These are phyloP conservation scores for Trypanosoma congolense DNA, from an alignment of 208 protist genomes.

Conservation along the genomic window DNA sequence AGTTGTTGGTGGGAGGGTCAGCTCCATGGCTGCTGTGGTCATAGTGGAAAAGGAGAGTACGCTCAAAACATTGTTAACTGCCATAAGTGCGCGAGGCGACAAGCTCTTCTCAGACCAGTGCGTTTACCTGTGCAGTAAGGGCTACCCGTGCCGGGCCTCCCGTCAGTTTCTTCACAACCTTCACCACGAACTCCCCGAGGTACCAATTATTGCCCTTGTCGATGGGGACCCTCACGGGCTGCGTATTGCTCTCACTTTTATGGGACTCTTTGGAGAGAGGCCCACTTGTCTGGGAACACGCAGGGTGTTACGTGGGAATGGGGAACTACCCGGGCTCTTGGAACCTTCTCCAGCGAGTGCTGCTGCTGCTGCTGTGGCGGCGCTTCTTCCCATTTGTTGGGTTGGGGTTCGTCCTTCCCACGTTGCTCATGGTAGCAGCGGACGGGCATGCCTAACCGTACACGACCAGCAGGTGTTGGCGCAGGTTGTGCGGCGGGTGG, in stretches of 20 bases:
- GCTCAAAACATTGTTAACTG: constrained; percentile 34
- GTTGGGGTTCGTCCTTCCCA: constrained; percentile 34
- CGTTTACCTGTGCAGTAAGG: constrained; percentile 62
- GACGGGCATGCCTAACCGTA: constrained; percentile 22
- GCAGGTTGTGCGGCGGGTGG: constrained; percentile 18
- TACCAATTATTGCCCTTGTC: constrained; percentile 56
- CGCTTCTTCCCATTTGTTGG: constrained; percentile 32
- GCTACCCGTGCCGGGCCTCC: constrained; percentile 69
- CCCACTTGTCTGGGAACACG: no score
- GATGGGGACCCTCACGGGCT: constrained; percentile 83
- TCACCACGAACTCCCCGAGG: constrained; percentile 31
- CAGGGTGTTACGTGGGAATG: no score
- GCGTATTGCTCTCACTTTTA: constrained; percentile 56
- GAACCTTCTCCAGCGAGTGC: no score
- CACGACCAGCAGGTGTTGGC: constrained; percentile 21
- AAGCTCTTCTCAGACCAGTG: neutral
- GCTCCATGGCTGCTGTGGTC: constrained; percentile 29
- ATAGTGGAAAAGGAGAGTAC: constrained; percentile 81
- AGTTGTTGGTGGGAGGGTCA: neutral
- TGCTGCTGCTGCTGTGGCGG: neutral
- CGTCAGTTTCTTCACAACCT: constrained; percentile 43
- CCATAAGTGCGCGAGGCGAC: neutral
- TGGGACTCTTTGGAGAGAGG: constrained; percentile 25
- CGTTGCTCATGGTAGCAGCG: constrained; percentile 8
- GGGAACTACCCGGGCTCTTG: no score